phyloP scores from a whole-genome alignment of 345 rosid genomes.

The Rhizophora apiculata region DNA sequence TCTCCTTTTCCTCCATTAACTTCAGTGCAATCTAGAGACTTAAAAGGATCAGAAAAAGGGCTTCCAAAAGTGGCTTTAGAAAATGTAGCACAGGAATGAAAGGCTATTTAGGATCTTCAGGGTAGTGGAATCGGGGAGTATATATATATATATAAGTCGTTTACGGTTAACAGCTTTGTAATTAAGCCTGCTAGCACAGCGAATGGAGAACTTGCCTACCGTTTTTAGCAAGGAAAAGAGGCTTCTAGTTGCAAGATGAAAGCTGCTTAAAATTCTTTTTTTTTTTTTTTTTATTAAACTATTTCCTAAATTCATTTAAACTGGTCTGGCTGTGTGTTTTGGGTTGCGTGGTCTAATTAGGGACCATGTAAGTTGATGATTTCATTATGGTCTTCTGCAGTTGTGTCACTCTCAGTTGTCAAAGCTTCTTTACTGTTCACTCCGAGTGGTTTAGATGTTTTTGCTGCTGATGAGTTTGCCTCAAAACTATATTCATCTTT shows the following conservation, averaged over 20 bases:
- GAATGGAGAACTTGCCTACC: background rate
- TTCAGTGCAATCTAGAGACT: background rate
- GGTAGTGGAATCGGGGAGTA: background rate
- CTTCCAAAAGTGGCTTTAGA: background rate
- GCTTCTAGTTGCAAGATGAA: background rate
- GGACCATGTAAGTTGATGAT: too few relatives aligned
- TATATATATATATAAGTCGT: too few relatives aligned
- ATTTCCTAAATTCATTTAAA: too few relatives aligned
- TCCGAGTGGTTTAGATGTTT: too few relatives aligned
- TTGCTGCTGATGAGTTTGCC: too few relatives aligned
- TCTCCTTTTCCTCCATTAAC: constrained; percentile 28
- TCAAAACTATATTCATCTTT: too few relatives aligned
- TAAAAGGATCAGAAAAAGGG: background rate
- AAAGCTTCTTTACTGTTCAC: too few relatives aligned
- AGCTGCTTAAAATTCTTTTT: background rate
- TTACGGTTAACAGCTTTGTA: background rate
- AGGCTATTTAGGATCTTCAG: background rate
- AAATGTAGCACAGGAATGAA: background rate
- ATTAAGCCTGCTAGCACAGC: background rate
- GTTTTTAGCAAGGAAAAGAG: background rate
- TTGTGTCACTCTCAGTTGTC: too few relatives aligned
- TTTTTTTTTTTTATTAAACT: too few relatives aligned
- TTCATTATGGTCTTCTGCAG: too few relatives aligned
- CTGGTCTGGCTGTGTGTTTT: too few relatives aligned
- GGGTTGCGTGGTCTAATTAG: too few relatives aligned